Evolutionary conservation across 2,329 filamentous ascomycete genomes (phyloP).

Genomic region (Phaeosphaeriaceae sp.): DNA sequence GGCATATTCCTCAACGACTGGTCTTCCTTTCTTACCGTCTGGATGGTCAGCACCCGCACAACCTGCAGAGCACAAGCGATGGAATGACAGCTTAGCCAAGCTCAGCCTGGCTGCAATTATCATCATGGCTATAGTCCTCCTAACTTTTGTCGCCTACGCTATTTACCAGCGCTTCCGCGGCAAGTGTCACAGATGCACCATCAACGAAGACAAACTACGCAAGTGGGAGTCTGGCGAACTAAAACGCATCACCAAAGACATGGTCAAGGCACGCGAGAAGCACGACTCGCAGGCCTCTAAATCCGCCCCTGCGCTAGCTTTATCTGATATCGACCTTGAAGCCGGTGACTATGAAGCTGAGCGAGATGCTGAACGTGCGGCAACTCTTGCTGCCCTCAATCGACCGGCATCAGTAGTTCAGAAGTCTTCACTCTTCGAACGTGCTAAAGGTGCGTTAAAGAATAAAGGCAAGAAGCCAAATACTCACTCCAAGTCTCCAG

Average conservation of each 20-base stretch:
- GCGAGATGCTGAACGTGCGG: not conserved
- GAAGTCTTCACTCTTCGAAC: conserved; percentile 5
- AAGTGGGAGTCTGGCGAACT: conserved; percentile 17
- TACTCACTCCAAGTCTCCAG: not conserved
- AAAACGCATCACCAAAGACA: conserved; percentile 11
- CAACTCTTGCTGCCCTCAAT: not conserved
- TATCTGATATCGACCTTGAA: not conserved
- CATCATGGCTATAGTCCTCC: conserved; percentile 3
- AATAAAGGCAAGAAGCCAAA: not conserved
- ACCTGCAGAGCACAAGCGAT: conserved; percentile 2
- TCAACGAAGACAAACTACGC: conserved; percentile 4
- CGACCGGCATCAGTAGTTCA: not conserved
- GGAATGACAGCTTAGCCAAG: conserved; percentile 10
- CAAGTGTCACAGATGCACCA: conserved; percentile 12
- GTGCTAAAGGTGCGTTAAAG: conserved; percentile 2
- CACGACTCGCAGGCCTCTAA: not conserved
- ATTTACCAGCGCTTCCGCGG: conserved; percentile 11
- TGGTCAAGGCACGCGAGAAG: conserved; percentile 9
- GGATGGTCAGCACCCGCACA: not conserved
- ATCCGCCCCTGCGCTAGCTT: not conserved
- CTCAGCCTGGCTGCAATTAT: conserved; percentile 5
- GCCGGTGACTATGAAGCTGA: not conserved
- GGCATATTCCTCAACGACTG: not conserved
- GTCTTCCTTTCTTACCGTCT: not conserved
- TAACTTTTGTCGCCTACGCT: conserved; percentile 5